phyloP scores from a whole-genome alignment of 768 basidiomycete genomes.

The Cubamyces sp. region DNA sequence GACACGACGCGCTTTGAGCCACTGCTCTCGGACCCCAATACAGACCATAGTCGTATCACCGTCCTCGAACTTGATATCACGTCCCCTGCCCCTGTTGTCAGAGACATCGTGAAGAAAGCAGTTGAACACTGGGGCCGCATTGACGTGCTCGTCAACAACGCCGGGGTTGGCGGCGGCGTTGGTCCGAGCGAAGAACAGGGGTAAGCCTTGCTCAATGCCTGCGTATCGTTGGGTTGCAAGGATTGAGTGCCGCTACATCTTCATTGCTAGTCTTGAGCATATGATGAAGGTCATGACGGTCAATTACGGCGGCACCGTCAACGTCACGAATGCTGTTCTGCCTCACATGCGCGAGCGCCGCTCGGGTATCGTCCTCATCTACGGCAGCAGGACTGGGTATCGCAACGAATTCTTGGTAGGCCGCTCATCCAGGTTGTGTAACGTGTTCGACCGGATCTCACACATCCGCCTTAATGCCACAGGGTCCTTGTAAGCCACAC shows the following conservation, averaged over 20 bases:
- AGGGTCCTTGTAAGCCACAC: conserved; percentile 16
- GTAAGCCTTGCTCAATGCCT: conserved; percentile 29
- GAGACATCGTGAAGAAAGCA: conserved; percentile 40
- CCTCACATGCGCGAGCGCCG: conserved; percentile 40
- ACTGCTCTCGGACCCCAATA: conserved; percentile 24
- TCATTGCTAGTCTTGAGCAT: conserved; percentile 23
- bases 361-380: conserved; percentile 38
- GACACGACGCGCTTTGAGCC: conserved; percentile 5
- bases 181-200: conserved; percentile 47
- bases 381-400: conserved; percentile 39
- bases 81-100: conserved; percentile 39
- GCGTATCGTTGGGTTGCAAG: no score
- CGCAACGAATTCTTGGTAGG: conserved; percentile 39
- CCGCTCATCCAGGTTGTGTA: background rate
- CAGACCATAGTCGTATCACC: conserved; percentile 42
- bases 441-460: background rate
- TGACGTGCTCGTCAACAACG: conserved; percentile 48
- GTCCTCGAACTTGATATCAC: conserved; percentile 57
- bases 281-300: conserved; percentile 39
- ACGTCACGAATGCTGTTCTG: conserved; percentile 44
- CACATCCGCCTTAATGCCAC: no score
- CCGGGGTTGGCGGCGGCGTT: conserved; percentile 41
- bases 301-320: conserved; percentile 46
- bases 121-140: conserved; percentile 35
- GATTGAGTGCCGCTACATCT: background rate